Evolutionary conservation across 768 basidiomycete genomes (phyloP).

Genomic region (Pulveroboletus frians): DNA sequence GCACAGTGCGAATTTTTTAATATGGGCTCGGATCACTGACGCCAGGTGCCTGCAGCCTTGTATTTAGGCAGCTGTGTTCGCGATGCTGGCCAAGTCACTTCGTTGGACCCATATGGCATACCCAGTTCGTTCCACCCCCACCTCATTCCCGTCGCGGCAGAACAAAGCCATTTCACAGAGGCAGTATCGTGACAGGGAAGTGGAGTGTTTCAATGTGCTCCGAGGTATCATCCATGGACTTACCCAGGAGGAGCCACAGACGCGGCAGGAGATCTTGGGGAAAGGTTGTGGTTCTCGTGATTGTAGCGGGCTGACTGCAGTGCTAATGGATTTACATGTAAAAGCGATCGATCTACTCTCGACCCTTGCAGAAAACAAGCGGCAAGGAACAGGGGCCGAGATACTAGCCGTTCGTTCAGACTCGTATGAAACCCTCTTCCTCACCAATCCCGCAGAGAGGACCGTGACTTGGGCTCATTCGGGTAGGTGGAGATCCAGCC

Average conservation of each 20-base stretch:
- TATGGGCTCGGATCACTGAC: background rate
- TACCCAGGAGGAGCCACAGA: conserved; percentile 14
- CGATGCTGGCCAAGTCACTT: background rate
- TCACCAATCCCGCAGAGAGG: background rate
- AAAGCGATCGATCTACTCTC: conserved; percentile 8
- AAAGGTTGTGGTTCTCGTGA: conserved; percentile 14
- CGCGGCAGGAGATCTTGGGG: conserved; percentile 18
- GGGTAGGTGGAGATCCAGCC: background rate
- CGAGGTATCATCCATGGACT: conserved; percentile 13
- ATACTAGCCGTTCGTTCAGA: background rate
- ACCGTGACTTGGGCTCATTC: background rate
- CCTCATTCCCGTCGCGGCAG: background rate
- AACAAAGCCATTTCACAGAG: conserved; percentile 15
- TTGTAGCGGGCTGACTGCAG: background rate
- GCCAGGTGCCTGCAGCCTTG: too few relatives aligned
- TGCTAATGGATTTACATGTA: background rate
- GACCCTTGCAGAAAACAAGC: background rate
- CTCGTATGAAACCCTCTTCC: background rate
- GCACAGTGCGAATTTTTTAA: too few relatives aligned
- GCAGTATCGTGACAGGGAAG: conserved; percentile 22
- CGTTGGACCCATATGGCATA: background rate
- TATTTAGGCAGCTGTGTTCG: background rate
- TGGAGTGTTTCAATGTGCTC: conserved; percentile 12
- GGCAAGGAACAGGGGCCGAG: background rate
- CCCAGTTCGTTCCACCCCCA: background rate